Percentiles rank a stretch among this genome's conserved stretches.
Conservation (phyloP, 768 basidiomycete species). For the Podaxis sp. region DNA sequence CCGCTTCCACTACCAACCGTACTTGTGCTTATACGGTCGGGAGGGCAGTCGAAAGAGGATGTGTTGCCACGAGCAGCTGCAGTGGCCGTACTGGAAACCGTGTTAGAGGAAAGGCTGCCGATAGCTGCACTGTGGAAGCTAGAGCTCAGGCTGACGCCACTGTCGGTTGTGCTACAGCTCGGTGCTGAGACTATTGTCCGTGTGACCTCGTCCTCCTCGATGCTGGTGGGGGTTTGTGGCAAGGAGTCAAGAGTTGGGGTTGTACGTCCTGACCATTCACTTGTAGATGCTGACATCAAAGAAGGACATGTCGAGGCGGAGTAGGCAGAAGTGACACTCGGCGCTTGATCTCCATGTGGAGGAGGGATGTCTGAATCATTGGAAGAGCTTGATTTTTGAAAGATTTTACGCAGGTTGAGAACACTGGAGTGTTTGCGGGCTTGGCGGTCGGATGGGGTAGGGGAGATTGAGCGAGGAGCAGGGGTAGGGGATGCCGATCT, state of each 20-base stretch:
- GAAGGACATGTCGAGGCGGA: conserved; percentile 15
- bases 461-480: conserved; percentile 27
- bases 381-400: conserved; percentile 16
- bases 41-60: neutral
- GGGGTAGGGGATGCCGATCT: conserved; percentile 13
- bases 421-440: conserved; percentile 32
- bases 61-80: neutral
- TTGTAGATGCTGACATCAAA: conserved; percentile 16
- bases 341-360: conserved; percentile 7
- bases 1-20: neutral
- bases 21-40: neutral
- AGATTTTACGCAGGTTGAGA: conserved; percentile 33
- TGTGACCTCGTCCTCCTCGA: conserved; percentile 17
- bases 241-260: conserved; percentile 19
- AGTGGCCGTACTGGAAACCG: neutral
- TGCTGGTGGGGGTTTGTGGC: conserved; percentile 30
- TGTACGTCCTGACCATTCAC: conserved; percentile 18
- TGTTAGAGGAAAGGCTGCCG: neutral
- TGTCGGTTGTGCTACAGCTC: conserved; percentile 11
- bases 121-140: conserved; percentile 3
- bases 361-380: neutral
- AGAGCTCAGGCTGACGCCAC: neutral
- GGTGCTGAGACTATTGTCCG: conserved; percentile 9
- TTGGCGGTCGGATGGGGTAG: conserved; percentile 24
- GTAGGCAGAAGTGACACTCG: conserved; percentile 8